Conservation (phyloP, 441 rosid species). For the Sinapis alba region DNA sequence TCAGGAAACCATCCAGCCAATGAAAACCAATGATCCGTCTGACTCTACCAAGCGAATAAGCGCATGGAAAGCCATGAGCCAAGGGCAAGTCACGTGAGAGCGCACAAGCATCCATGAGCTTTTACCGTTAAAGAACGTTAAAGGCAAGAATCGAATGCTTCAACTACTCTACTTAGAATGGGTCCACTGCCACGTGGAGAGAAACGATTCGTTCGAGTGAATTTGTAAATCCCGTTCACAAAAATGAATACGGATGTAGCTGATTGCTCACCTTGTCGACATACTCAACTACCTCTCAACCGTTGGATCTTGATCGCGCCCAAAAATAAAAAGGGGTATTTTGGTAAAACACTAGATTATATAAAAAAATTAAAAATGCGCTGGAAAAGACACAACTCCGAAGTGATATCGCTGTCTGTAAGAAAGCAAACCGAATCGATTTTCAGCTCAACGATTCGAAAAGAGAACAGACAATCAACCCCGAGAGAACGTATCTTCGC, state of each 20-base stretch:
- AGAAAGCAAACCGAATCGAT: conserved; percentile 26
- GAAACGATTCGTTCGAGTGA: background rate
- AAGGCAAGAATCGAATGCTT: conserved; percentile 24
- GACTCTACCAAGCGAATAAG: conserved; percentile 2
- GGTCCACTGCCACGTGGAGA: conserved; percentile 28
- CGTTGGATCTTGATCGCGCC: conserved; percentile 32
- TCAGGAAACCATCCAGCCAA: background rate
- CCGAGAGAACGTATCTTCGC: conserved; percentile 16
- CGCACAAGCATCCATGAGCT: conserved; percentile 23
- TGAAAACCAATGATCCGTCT: too few species aligned
- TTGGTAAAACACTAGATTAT: background rate
- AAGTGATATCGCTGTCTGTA: conserved; percentile 31
- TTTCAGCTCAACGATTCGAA: background rate
- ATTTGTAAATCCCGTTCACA: background rate
- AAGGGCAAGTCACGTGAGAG: conserved; percentile 39
- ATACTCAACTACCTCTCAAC: background rate
- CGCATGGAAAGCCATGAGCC: conserved; percentile 15
- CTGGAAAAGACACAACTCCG: conserved; percentile 37
- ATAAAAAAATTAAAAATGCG: conserved; percentile 13
- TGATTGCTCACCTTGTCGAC: conserved; percentile 26
- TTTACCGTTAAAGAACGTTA: conserved; percentile 35
- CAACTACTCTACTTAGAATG: background rate
- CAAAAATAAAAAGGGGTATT: background rate
- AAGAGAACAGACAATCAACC: background rate
- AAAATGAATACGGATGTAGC: background rate